Evolutionary conservation across 78 protist genomes (phyloP).

Genomic region (slime mould (Dictyostelium discoideum)): DNA sequence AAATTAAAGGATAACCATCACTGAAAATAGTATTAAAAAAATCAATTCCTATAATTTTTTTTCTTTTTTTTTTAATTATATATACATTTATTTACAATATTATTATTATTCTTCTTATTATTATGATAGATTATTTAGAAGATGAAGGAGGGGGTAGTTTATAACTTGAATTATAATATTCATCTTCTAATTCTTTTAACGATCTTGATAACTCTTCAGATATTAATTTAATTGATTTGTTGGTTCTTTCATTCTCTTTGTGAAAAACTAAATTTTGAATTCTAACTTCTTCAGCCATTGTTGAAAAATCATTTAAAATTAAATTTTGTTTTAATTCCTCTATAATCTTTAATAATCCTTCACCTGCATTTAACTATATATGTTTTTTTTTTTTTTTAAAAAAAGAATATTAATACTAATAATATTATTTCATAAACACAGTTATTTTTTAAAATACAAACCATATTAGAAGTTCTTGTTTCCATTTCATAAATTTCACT

Average conservation of each 20-base stretch:
- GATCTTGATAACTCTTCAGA: constrained; percentile 56
- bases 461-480: constrained; percentile 64
- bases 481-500: constrained; percentile 68
- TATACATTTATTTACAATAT: neutral
- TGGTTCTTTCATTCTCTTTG: constrained; percentile 54
- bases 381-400: neutral
- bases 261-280: constrained; percentile 64
- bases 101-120: neutral
- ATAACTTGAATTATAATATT: constrained; percentile 70
- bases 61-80: too few species aligned
- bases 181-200: constrained; percentile 52
- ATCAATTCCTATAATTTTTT: too few species aligned
- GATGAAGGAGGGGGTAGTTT: constrained; percentile 23
- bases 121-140: neutral
- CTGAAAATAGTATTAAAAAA: too few species aligned
- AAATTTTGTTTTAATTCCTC: constrained; percentile 74
- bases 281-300: constrained; percentile 69
- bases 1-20: too few species aligned
- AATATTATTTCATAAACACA: too few species aligned
- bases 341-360: constrained; percentile 63
- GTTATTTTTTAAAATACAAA: neutral
- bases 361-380: constrained; percentile 39
- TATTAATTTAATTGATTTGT: constrained; percentile 26
- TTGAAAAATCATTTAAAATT: constrained; percentile 64
- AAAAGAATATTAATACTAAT: neutral